These are phyloP conservation scores for Sarocladium brachiariae DNA, from an alignment of 2,329 filamentous ascomycete species.

Conservation along the genomic window DNA sequence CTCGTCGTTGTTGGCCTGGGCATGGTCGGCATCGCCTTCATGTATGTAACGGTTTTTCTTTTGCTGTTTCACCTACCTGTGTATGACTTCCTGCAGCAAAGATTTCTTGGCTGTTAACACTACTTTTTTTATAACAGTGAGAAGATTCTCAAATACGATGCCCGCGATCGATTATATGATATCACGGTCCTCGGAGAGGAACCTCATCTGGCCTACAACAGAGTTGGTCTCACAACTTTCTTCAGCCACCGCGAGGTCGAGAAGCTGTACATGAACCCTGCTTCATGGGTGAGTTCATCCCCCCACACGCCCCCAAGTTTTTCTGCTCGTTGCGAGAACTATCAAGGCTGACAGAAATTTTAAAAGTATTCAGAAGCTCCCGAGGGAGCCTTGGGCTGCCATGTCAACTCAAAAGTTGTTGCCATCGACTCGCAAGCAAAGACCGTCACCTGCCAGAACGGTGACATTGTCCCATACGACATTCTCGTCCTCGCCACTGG, in stretches of 20 bases:
- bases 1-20: slow-evolving; percentile 81
- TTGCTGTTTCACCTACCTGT: too few relatives aligned
- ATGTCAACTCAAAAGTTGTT: slow-evolving; percentile 66
- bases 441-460: slow-evolving; percentile 62
- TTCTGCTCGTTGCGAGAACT: not conserved
- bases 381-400: slow-evolving; percentile 63
- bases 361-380: slow-evolving; percentile 63
- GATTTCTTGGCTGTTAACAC: too few relatives aligned
- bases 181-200: slow-evolving; percentile 85
- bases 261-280: slow-evolving; percentile 79
- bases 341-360: not conserved
- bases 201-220: slow-evolving; percentile 81
- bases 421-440: slow-evolving; percentile 58
- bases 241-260: slow-evolving; percentile 82
- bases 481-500: slow-evolving; percentile 79
- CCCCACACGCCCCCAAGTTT: too few relatives aligned
- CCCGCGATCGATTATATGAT: slow-evolving; percentile 66
- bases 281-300: slow-evolving; percentile 57
- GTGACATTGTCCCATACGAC: slow-evolving; percentile 66
- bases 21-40: slow-evolving; percentile 87
- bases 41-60: too few relatives aligned
- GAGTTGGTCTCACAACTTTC: slow-evolving; percentile 82
- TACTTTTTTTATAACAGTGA: too few relatives aligned
- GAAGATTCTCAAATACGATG: slow-evolving; percentile 80
- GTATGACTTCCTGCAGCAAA: too few relatives aligned